Percentiles rank a stretch among this genome's conserved stretches.
These are phyloP conservation scores for Leptodermis oblonga DNA, from an alignment of 257 asterid species.

Conservation along the genomic window DNA sequence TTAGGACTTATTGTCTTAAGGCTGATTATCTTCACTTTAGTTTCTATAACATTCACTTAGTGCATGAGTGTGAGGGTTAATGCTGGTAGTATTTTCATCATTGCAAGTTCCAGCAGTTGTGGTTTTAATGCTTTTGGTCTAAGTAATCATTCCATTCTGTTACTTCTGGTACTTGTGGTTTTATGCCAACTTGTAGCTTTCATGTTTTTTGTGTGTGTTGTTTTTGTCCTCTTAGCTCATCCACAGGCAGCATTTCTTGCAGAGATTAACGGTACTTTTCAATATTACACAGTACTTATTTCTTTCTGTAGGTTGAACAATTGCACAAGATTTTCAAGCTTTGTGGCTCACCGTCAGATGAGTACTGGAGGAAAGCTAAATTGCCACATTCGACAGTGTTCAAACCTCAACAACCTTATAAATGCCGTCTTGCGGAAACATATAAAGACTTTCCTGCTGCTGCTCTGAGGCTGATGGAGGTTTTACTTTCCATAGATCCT, in stretches of 20 bases:
- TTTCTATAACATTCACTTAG: neutral
- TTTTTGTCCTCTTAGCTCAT: neutral
- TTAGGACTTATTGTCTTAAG: no score
- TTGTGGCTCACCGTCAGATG: conserved; percentile 92
- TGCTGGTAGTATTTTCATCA: neutral
- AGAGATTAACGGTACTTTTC: neutral
- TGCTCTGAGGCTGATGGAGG: conserved; percentile 64
- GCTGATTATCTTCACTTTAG: neutral
- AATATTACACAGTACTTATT: neutral
- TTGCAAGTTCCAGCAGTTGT: neutral
- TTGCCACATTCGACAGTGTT: conserved; percentile 65
- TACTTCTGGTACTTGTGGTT: neutral
- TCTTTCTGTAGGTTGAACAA: conserved; percentile 72
- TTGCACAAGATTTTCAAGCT: conserved; percentile 84
- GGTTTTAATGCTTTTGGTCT: neutral
- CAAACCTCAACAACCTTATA: conserved; percentile 68
- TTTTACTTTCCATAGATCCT: conserved; percentile 80
- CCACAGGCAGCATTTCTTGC: neutral
- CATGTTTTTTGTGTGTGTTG: conserved; percentile 1
- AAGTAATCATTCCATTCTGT: neutral
- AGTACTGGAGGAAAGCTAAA: conserved; percentile 69
- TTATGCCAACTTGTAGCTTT: neutral
- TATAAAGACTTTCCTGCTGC: conserved; percentile 61
- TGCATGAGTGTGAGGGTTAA: neutral
- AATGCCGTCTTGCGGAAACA: conserved; percentile 57